Evolutionary conservation across 352 stramenopile species (phyloP).

Genomic region (Pythium chondricola): DNA sequence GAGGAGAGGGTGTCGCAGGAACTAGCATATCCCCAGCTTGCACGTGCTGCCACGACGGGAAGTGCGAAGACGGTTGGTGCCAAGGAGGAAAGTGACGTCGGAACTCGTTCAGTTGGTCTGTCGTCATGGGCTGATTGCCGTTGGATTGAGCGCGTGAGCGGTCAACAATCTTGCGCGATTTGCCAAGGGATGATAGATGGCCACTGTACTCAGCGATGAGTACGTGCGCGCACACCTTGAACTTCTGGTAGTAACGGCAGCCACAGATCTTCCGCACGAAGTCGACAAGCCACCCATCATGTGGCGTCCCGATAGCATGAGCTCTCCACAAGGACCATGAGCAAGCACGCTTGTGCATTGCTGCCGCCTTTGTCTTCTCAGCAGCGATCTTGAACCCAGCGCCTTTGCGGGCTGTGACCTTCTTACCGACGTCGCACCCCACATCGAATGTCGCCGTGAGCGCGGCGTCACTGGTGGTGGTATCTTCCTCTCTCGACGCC

Average conservation of each 20-base stretch:
- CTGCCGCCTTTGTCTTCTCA: slow-evolving; percentile 4
- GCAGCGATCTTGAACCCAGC: neutral
- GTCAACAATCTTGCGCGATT: neutral
- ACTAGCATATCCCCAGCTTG: too few relatives aligned
- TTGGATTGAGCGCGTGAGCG: too few relatives aligned
- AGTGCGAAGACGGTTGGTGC: too few relatives aligned
- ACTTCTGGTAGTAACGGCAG: slow-evolving; percentile 8
- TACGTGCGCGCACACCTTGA: slow-evolving; percentile 4
- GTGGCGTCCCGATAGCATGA: neutral
- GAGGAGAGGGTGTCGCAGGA: too few relatives aligned
- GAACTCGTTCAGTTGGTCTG: too few relatives aligned
- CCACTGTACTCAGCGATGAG: neutral
- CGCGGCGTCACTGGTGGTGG: neutral
- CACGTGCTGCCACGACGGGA: too few relatives aligned
- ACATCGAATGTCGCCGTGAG: slow-evolving; percentile 2
- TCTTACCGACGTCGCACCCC: slow-evolving; percentile 4
- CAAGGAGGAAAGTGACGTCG: too few relatives aligned
- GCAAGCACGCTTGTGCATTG: neutral
- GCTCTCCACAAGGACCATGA: slow-evolving; percentile 7
- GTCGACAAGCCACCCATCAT: slow-evolving; percentile 4
- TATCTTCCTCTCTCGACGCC: neutral
- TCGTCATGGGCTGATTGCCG: too few relatives aligned
- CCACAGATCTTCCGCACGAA: neutral
- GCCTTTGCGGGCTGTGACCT: neutral
- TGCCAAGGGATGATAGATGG: neutral